phyloP scores from a whole-genome alignment of 2,329 filamentous ascomycete species.

The Penicillium sp. region DNA sequence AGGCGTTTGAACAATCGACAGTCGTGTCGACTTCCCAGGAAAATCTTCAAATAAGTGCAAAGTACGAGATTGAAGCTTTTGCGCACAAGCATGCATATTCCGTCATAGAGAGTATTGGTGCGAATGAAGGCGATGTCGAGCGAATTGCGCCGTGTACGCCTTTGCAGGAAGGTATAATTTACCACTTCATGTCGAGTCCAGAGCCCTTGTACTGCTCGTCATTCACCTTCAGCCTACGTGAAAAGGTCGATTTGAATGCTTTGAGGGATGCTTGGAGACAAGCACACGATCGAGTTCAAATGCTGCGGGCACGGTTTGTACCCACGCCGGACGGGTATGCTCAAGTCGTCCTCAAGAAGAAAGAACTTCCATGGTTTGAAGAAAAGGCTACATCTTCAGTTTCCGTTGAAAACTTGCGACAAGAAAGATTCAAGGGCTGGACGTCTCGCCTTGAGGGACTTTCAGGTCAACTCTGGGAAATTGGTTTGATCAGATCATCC shows the following conservation, averaged over 20 bases:
- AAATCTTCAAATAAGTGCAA: constrained; percentile 42
- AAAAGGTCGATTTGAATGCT: constrained; percentile 39
- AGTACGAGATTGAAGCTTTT: constrained; percentile 59
- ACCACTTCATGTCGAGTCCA: constrained; percentile 56
- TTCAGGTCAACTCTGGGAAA: constrained; percentile 27
- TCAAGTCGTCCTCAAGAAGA: constrained; percentile 58
- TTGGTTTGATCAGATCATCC: constrained; percentile 25
- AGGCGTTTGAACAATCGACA: constrained; percentile 14
- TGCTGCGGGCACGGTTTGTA: constrained; percentile 68
- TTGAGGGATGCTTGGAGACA: constrained; percentile 55
- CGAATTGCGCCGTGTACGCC: constrained; percentile 76
- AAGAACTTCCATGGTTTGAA: constrained; percentile 43
- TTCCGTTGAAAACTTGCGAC: constrained; percentile 31
- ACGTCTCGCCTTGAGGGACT: constrained; percentile 46
- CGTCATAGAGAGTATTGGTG: constrained; percentile 49
- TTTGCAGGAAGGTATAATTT: constrained; percentile 80
- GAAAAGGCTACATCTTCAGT: constrained; percentile 23
- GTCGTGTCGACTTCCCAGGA: constrained; percentile 4
- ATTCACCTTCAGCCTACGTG: constrained; percentile 57
- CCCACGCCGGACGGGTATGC: constrained; percentile 68
- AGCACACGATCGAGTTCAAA: constrained; percentile 50
- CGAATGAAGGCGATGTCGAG: constrained; percentile 55
- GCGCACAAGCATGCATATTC: constrained; percentile 54
- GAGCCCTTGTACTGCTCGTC: constrained; percentile 67
- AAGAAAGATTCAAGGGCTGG: constrained; percentile 47